phyloP scores from a whole-genome alignment of 2,329 filamentous ascomycete genomes.

The Colletotrichum tabaci region DNA sequence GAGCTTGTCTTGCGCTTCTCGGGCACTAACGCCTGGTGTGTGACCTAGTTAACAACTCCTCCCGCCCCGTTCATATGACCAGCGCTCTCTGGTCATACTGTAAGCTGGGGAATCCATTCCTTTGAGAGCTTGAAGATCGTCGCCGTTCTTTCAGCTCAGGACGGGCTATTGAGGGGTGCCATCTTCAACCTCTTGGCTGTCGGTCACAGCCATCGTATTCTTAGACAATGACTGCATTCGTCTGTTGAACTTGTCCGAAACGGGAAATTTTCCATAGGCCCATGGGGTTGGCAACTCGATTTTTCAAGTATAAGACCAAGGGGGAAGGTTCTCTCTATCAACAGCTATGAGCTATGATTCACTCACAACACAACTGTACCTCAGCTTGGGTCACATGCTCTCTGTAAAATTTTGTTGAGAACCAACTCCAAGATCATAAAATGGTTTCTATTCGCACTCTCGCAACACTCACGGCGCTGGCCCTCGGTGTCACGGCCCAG shows the following conservation, averaged over 20 bases:
- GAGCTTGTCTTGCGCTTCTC: background rate
- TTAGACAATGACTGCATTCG: conserved; percentile 24
- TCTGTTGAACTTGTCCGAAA: background rate
- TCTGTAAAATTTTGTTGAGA: background rate
- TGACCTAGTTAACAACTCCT: conserved; percentile 2
- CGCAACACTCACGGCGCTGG: conserved; percentile 8
- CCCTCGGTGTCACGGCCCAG: conserved; percentile 18
- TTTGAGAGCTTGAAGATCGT: conserved; percentile 1
- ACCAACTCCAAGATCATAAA: background rate
- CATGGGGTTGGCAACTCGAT: background rate
- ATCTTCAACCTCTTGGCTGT: background rate
- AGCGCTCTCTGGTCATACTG: background rate
- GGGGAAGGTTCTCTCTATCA: background rate
- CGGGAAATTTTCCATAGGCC: background rate
- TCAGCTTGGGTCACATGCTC: background rate
- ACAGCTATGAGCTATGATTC: background rate
- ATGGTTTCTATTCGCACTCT: conserved; percentile 30
- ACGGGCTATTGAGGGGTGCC: background rate
- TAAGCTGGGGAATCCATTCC: background rate
- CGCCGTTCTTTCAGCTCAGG: conserved; percentile 6
- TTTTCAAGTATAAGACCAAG: conserved; percentile 7
- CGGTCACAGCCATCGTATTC: background rate
- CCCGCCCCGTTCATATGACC: conserved; percentile 21
- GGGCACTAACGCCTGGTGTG: conserved; percentile 16
- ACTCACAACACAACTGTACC: background rate